A percentile compares a stretch with the other conserved stretches of the same genome.
These are phyloP conservation scores for Neofusicoccum umdonicola DNA, from an alignment of 2,329 filamentous ascomycete species.

Conservation along the genomic window DNA sequence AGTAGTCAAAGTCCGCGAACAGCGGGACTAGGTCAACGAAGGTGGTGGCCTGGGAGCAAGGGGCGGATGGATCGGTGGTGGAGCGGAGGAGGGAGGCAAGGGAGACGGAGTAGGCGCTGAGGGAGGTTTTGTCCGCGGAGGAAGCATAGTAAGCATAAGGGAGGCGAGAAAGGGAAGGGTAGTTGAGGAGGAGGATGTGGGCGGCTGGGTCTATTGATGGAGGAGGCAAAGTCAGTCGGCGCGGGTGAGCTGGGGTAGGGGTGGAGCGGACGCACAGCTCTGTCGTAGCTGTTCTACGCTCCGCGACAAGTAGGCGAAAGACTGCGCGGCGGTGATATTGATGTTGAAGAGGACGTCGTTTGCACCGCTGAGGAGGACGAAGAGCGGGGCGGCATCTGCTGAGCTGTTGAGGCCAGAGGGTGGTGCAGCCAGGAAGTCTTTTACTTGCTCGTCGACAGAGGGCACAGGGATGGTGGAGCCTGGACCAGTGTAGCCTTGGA, in stretches of 20 bases:
- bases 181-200: neutral
- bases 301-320: neutral
- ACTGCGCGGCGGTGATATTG: slow-evolving; percentile 4
- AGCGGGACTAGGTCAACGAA: slow-evolving; percentile 13
- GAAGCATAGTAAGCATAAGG: slow-evolving; percentile 3
- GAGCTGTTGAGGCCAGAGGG: neutral
- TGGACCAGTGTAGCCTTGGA: slow-evolving; percentile 14
- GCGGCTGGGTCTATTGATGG: neutral
- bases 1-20: slow-evolving; percentile 16
- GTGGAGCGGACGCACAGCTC: neutral
- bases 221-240: neutral
- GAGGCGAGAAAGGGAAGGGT: neutral
- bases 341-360: slow-evolving; percentile 16
- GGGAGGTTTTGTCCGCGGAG: neutral
- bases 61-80: neutral
- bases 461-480: slow-evolving; percentile 14
- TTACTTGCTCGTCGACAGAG: slow-evolving; percentile 13
- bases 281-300: neutral
- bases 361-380: slow-evolving; percentile 3
- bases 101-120: neutral
- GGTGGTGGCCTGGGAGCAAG: neutral
- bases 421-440: slow-evolving; percentile 1
- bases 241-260: too few relatives aligned
- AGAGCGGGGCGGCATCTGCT: neutral
- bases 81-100: neutral